phyloP scores from a whole-genome alignment of 805 yeast species.

The Starmerella bombi region DNA sequence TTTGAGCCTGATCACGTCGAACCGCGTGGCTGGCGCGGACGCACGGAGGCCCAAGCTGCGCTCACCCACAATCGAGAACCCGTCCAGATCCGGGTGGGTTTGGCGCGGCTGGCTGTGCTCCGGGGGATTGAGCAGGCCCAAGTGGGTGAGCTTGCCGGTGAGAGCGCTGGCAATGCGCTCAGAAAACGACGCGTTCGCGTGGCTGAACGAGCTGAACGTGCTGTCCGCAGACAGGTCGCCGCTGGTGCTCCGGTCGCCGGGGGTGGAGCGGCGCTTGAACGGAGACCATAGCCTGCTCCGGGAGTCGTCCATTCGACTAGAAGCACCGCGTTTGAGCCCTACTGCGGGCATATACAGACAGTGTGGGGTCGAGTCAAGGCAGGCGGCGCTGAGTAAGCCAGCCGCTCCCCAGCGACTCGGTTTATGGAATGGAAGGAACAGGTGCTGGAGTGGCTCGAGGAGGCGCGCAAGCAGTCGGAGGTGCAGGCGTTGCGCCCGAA shows the following conservation, averaged over 20 bases:
- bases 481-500: constrained; percentile 11
- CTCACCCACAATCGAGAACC: constrained; percentile 9
- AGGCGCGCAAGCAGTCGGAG: constrained; percentile 18
- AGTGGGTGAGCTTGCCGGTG: background rate
- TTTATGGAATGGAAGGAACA: constrained; percentile 21
- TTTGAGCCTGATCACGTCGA: constrained; percentile 6
- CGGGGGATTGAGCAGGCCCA: background rate
- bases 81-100: too few relatives aligned
- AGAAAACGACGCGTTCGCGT: background rate
- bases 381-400: background rate
- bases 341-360: background rate
- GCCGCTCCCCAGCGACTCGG: background rate
- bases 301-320: background rate
- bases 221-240: background rate
- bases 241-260: background rate
- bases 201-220: background rate
- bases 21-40: background rate
- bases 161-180: background rate
- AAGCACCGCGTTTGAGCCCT: background rate
- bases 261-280: background rate
- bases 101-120: too few relatives aligned
- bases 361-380: background rate
- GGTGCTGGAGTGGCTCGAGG: constrained; percentile 24
- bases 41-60: constrained; percentile 5
- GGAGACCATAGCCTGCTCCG: background rate